Percentiles rank a stretch among this genome's conserved stretches.
These are phyloP conservation scores for Capsicum chinense DNA, from an alignment of 257 asterid species.

Conservation along the genomic window DNA sequence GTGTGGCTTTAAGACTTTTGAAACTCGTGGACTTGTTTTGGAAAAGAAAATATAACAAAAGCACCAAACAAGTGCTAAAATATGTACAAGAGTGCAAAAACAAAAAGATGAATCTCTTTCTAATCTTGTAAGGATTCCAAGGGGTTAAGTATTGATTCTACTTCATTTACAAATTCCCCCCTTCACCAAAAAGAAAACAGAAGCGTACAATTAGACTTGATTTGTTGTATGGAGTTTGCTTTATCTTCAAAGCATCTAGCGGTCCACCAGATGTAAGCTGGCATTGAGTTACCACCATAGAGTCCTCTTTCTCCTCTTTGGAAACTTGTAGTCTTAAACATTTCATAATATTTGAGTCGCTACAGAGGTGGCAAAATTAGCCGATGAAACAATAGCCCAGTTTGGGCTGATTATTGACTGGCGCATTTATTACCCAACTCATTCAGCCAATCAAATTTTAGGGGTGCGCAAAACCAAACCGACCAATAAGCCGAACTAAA, in stretches of 20 bases:
- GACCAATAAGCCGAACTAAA: too few species aligned
- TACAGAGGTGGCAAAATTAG: neutral
- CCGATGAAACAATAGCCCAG: too few species aligned
- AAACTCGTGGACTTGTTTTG: neutral
- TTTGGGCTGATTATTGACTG: too few species aligned
- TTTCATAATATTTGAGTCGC: neutral
- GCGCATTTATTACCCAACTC: too few species aligned
- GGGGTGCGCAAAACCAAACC: too few species aligned
- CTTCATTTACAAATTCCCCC: neutral
- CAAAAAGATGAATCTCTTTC: neutral
- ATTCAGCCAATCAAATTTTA: too few species aligned
- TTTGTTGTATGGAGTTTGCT: neutral
- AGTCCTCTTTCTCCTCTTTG: neutral
- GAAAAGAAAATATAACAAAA: neutral
- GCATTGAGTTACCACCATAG: neutral
- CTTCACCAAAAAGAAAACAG: neutral
- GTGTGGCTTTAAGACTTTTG: neutral
- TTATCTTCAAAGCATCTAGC: neutral
- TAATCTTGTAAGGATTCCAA: neutral
- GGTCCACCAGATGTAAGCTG: neutral
- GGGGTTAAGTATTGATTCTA: slow-evolving; percentile 1
- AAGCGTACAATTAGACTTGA: neutral
- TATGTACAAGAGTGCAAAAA: slow-evolving; percentile 2
- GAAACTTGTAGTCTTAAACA: neutral
- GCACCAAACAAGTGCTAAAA: slow-evolving; percentile 11